Evolutionary conservation across 2,329 filamentous ascomycete species (phyloP), one percentile per base, ranked within the genome.

Genomic region (Aspergillus texensis): DNA sequence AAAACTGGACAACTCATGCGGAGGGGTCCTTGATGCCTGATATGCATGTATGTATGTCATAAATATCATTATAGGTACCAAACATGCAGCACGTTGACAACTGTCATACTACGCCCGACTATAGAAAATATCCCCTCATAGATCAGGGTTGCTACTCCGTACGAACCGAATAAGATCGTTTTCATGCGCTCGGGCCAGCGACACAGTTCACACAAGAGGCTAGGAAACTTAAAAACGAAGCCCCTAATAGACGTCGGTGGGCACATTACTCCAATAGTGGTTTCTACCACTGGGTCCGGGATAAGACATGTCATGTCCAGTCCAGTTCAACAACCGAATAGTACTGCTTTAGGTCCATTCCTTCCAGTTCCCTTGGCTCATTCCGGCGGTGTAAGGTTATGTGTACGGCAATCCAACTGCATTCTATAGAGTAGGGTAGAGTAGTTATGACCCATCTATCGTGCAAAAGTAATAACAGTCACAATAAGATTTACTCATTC

Each of bases 1-100:
- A 16, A 16, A 36, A 34, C 30, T 8, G 30, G 52, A 55, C 52
- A 55, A 55, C 11, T 55, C 52, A 55, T n/a, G 21, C 32, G 45
- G 45, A 54, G 19, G 28, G 30, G 28, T 24, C n/a, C 19, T 54
- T 54, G 52, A 54, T 54, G 52, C 52, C 52, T 55, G 34, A 55
- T 55, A 55, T 55, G 52, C 52, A 55, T 41, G 52, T 55, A 55
- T 39, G 52, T 55, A 24, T 55, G 52, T 55, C 52, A 55, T 41
- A 55, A 3, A 54, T 28, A 28, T 28, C 9, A 24, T 24, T 11
- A 24, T 21, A 11, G 10, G 21, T 54, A 54, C 32, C n/a, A 14
- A 55, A 24, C 32, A 21, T 39, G 21, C 11, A 55, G 52, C 34
- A 39, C n/a, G n/a, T 39, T 55, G 32, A 55, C 32, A 39, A 55